These are phyloP conservation scores for Zygoascus ofunaensis DNA, from an alignment of 805 yeast genomes.

Conservation along the genomic window DNA sequence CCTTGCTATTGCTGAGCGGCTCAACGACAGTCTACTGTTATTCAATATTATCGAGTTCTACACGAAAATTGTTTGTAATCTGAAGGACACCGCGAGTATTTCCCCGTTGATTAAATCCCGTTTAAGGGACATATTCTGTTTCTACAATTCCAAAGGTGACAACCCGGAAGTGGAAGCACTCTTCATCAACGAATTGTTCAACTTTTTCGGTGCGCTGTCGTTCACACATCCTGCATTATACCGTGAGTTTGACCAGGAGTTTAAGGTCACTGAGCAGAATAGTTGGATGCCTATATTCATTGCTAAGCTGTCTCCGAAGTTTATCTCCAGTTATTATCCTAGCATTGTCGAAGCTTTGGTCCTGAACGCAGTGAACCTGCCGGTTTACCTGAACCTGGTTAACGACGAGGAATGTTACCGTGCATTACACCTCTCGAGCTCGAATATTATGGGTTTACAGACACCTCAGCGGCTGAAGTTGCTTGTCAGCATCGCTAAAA, in stretches of 20 bases:
- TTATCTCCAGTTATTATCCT: slow-evolving; percentile 16
- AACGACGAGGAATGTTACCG: slow-evolving; percentile 14
- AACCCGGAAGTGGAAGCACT: slow-evolving; percentile 9
- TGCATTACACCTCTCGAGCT: slow-evolving; percentile 1
- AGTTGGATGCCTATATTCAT: slow-evolving; percentile 14
- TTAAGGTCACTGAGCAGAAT: neutral
- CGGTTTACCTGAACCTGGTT: slow-evolving; percentile 23
- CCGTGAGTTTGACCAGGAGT: neutral
- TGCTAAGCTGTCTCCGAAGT: slow-evolving; percentile 22
- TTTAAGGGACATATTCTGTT: neutral
- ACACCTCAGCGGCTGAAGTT: slow-evolving; percentile 21
- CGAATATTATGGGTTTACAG: slow-evolving; percentile 20
- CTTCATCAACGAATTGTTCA: slow-evolving; percentile 20
- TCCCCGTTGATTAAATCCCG: neutral
- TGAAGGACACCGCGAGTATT: neutral
- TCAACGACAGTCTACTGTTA: slow-evolving; percentile 26
- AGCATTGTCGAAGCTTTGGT: slow-evolving; percentile 17
- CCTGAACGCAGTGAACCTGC: slow-evolving; percentile 20
- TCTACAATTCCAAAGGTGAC: neutral
- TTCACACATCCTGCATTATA: neutral
- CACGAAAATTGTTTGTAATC: slow-evolving; percentile 3
- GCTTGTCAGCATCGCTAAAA: slow-evolving; percentile 18
- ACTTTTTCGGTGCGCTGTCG: slow-evolving; percentile 20
- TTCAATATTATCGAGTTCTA: slow-evolving; percentile 27
- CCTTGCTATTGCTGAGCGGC: slow-evolving; percentile 6